Evolutionary conservation across 768 basidiomycete genomes (phyloP), one percentile per base, ranked within the genome.

Genomic region (Calocybe cyanea): DNA sequence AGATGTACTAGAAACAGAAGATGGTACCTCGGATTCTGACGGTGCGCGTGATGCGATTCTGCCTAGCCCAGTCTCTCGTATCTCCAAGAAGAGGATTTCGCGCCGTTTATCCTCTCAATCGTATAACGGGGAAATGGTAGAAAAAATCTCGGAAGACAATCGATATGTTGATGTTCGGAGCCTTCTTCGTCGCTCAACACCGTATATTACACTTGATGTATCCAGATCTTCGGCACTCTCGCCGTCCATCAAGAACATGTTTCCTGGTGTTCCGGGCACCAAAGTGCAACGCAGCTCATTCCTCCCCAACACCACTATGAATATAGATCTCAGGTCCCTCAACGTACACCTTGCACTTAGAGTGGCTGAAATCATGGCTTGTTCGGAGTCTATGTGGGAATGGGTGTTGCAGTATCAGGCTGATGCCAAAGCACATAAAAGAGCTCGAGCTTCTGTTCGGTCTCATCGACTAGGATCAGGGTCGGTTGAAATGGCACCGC

Each of bases 361-460:
- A 11, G 75, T 76, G 7, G 71, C 75, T 46, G 86, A 85, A 58
- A 71, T 87, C n/a, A 52, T 87, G 11, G 83, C 73, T 7, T 87
- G 85, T 54, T 71, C 80, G 0, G 87, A 88, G 62, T 70, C 79
- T 23, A 88, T 88, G 85, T 89, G 87, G 87, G 84, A 85, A 44
- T 87, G 80, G 77, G 74, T 87, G 2, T 56, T 66, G 17, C 73
- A 73, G 19, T 74, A 73, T 49, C 80, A 81, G 64, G 57, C 52
- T 10, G 48, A 51, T 30, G 52, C 45, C 14, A 43, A 37, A 24
- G 43, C 33, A 13, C 53, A 30, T 9, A 50, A 38, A 37, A 20
- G 41, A 3, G 37, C 18, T 25, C 36, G 41, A 42, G 18, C 40
- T 21, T 4, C 36, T 23, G 21, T 41, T 19, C 46, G 48, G 34